A percentile compares a stretch with the other conserved stretches of the same genome.
These are phyloP conservation scores for Euphorbia peplus DNA, from an alignment of 345 rosid species.

Conservation along the genomic window DNA sequence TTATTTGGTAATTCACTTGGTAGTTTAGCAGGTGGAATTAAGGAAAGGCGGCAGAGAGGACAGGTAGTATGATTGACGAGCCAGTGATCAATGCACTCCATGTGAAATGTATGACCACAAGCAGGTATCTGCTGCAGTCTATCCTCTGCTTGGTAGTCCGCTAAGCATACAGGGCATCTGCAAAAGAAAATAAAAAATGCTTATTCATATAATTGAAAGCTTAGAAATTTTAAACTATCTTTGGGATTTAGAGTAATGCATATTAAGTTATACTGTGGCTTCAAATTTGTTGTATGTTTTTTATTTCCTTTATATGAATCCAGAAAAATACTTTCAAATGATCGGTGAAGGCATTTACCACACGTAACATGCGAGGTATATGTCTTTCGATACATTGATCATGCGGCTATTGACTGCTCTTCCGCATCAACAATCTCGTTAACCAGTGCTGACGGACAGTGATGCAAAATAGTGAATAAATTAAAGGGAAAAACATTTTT, in stretches of 20 bases:
- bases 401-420: neutral
- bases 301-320: neutral
- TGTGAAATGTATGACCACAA: constrained; percentile 85
- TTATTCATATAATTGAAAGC: constrained; percentile 5
- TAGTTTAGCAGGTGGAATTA: constrained; percentile 43
- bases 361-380: constrained; percentile 1
- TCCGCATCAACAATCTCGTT: neutral
- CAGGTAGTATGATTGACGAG: constrained; percentile 77
- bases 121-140: constrained; percentile 79
- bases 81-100: constrained; percentile 94
- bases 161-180: constrained; percentile 88
- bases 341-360: constrained; percentile 7
- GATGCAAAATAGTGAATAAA: constrained; percentile 1
- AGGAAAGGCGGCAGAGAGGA: constrained; percentile 85
- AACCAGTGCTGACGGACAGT: neutral
- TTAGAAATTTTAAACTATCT: neutral
- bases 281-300: neutral
- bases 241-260: neutral
- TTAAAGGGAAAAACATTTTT: neutral
- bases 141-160: constrained; percentile 75
- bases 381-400: neutral
- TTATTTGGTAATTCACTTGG: constrained; percentile 24
- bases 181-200: constrained; percentile 2
- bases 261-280: neutral
- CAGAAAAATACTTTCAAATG: neutral